Evolutionary conservation across 495 filamentous ascomycete species (phyloP).

Genomic region (Penicillium crystallinum): DNA sequence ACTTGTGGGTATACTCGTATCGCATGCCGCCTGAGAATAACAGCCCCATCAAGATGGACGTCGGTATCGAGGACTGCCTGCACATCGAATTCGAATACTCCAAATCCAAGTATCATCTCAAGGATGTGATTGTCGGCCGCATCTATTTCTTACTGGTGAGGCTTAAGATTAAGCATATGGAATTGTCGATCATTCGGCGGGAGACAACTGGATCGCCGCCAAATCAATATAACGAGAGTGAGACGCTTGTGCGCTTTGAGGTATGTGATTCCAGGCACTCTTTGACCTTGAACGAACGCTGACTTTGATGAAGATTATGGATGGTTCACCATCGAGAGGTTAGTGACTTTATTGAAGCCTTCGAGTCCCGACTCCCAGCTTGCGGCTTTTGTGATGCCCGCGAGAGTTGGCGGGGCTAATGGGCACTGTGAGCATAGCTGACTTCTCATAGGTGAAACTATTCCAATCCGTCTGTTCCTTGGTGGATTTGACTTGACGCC

Average conservation of each 20-base stretch:
- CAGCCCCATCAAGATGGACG: constrained; percentile 99
- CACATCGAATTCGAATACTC: constrained; percentile 99
- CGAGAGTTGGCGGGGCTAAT: not conserved
- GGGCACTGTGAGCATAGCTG: constrained; percentile 13
- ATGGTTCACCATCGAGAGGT: constrained; percentile 92
- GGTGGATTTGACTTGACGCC: constrained; percentile 97
- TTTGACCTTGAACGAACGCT: constrained; percentile 10
- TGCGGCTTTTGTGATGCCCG: not conserved
- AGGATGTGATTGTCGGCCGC: constrained; percentile 97
- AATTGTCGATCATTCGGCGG: constrained; percentile 92
- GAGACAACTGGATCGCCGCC: constrained; percentile 97
- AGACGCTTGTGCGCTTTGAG: constrained; percentile 97
- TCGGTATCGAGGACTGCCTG: constrained; percentile 97
- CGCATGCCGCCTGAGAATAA: constrained; percentile 97
- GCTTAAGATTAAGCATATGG: constrained; percentile 99
- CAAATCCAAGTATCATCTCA: constrained; percentile 98
- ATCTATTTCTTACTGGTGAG: constrained; percentile 98
- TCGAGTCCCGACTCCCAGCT: not conserved
- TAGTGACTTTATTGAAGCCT: constrained; percentile 8
- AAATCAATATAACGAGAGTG: constrained; percentile 99
- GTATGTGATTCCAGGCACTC: constrained; percentile 51
- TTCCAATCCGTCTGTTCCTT: constrained; percentile 95
- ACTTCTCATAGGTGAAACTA: constrained; percentile 71
- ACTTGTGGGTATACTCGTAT: constrained; percentile 99
- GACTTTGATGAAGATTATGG: constrained; percentile 74